Evolutionary conservation across 108 stramenopile species (phyloP).

Genomic region (Skeletonema tropicum): DNA sequence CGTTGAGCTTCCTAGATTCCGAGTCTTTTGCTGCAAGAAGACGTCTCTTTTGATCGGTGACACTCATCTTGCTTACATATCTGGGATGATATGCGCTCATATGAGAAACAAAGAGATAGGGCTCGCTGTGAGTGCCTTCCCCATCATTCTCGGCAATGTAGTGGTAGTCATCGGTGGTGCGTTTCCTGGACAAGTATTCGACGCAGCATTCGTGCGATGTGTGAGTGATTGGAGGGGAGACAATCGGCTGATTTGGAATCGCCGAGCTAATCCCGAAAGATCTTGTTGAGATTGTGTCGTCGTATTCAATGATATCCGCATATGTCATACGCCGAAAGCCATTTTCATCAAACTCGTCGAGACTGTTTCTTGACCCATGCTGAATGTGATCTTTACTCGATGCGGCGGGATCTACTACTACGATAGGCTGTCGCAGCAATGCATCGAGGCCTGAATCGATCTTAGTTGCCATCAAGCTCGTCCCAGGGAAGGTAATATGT

Average conservation of each 20-base stretch:
- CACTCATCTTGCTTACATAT: conserved; percentile 40
- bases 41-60: conserved; percentile 36
- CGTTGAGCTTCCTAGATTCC: conserved; percentile 19
- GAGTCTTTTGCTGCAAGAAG: conserved; percentile 34
- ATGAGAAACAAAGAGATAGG: conserved; percentile 39
- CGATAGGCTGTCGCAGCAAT: conserved; percentile 31
- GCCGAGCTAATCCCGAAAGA: conserved; percentile 41
- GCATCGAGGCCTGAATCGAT: conserved; percentile 40
- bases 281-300: conserved; percentile 31
- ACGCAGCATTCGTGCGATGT: conserved; percentile 33
- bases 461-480: conserved; percentile 30
- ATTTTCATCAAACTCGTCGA: conserved; percentile 29
- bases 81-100: conserved; percentile 42
- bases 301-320: conserved; percentile 29
- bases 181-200: conserved; percentile 29
- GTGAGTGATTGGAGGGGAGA: conserved; percentile 24
- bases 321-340: conserved; percentile 37
- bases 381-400: conserved; percentile 9
- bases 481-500: conserved; percentile 29
- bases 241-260: conserved; percentile 21
- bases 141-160: conserved; percentile 53
- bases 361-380: not conserved
- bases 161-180: conserved; percentile 45
- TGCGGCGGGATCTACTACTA: conserved; percentile 41
- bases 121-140: conserved; percentile 42